phyloP scores from a whole-genome alignment of 768 basidiomycete species.

The Leucocoprinus leucothites region DNA sequence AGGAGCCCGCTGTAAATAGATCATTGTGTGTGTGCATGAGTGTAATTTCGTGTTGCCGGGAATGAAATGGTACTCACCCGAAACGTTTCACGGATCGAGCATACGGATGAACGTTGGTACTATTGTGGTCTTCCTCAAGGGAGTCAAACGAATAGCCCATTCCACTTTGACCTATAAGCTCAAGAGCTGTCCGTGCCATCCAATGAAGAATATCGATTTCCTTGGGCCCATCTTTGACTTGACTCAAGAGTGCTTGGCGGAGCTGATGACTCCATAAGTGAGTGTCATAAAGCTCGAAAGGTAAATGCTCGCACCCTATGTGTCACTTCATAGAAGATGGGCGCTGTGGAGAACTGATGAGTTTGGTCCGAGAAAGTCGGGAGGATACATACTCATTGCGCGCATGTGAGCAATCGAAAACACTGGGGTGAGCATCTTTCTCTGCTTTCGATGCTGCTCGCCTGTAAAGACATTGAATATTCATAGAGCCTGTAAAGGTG shows the following conservation, averaged over 20 bases:
- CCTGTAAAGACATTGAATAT: conserved; percentile 22
- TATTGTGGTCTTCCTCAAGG: conserved; percentile 24
- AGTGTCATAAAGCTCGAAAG: background rate
- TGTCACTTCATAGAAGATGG: conserved; percentile 32
- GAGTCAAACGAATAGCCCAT: conserved; percentile 38
- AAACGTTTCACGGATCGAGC: conserved; percentile 25
- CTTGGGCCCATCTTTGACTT: conserved; percentile 22
- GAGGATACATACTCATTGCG: conserved; percentile 29
- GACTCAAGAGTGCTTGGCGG: conserved; percentile 17
- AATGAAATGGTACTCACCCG: conserved; percentile 20
- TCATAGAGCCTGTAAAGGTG: background rate
- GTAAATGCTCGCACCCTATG: conserved; percentile 21
- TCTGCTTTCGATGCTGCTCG: conserved; percentile 37
- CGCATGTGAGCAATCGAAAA: conserved; percentile 35
- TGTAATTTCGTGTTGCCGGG: background rate
- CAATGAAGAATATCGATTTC: conserved; percentile 32
- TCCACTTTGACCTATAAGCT: conserved; percentile 45
- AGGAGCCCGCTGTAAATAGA: background rate
- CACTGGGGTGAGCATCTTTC: conserved; percentile 37
- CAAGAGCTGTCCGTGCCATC: conserved; percentile 42
- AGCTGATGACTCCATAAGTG: conserved; percentile 19
- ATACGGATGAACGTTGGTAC: conserved; percentile 24
- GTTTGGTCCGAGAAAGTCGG: background rate
- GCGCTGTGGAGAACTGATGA: conserved; percentile 21
- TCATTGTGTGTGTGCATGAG: too few relatives aligned